Evolutionary conservation across 2,329 filamentous ascomycete species (phyloP), one percentile per base, ranked within the genome.

Genomic region (Monilinia laxa): DNA sequence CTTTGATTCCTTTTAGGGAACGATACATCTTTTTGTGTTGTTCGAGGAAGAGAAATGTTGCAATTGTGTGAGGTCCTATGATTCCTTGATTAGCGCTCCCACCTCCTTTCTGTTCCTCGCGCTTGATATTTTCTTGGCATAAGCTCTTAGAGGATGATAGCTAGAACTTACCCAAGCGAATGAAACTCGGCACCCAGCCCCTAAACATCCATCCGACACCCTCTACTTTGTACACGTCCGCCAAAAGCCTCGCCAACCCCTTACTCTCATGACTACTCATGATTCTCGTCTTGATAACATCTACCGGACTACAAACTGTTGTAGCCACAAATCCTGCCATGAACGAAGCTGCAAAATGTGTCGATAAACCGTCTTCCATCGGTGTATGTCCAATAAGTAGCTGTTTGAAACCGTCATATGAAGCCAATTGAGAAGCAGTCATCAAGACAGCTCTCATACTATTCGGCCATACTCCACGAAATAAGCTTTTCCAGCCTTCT

Each of bases 281-380:
- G 74, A 96, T 86, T 31, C 91, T 83, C 12, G 92, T 96, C 83
- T 96, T 96, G 79, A 96, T 88, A 40, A 96, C 92, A 77, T 96
- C 92, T 62, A 96, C 88, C 0, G 92, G 92, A 67, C 88, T 92
- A 71, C 91, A 95, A 16, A 94, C 85, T 0, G 92, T 95, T 1
- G 92, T 94, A 5, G 92, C 92, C 9, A 93, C 89, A 68, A 96
- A 87, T 12, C 92, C 92, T 0, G 91, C 91, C 68, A 93, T 79
- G 73, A 95, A 87, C 0, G 87, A 91, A 2, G 92, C 89, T 0
- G 86, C 84, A 74, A 96, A 92, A 77, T 96, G 92, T 18, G 91
- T 92, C 9, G 83, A 83, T n/a, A 92, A 81, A 69, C 84, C 87
- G 74, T 96, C 88, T 55, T 79, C 73, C 74, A 93, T 81, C 14